A percentile compares a stretch with the other conserved stretches of the same genome.
These are phyloP conservation scores for Alternaria hordeiaustralica DNA, from an alignment of 2,329 filamentous ascomycete species.

Conservation along the genomic window DNA sequence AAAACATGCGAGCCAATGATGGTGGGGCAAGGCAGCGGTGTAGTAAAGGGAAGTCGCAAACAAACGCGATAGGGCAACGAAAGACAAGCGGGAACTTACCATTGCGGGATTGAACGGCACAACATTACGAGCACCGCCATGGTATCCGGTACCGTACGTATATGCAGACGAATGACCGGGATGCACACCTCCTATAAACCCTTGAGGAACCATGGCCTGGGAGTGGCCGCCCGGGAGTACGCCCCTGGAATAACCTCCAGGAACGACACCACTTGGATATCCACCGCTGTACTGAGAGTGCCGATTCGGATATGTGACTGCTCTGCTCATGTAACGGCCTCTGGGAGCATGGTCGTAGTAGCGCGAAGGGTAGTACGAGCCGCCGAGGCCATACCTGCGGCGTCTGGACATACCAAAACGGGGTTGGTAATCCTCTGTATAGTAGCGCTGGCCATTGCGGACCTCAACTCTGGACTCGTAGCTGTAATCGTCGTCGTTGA, in stretches of 20 bases:
- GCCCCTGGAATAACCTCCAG: slow-evolving; percentile 4
- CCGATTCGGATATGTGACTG: slow-evolving; percentile 9
- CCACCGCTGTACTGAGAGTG: slow-evolving; percentile 9
- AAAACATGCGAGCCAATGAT: slow-evolving; percentile 12
- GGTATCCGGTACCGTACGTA: slow-evolving; percentile 21
- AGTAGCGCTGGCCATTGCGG: slow-evolving; percentile 18
- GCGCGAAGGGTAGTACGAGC: slow-evolving; percentile 35
- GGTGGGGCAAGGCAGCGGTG: slow-evolving; percentile 19
- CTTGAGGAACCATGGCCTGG: slow-evolving; percentile 1
- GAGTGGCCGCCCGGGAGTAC: slow-evolving; percentile 6
- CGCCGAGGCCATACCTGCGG: slow-evolving; percentile 26
- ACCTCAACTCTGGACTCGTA: slow-evolving; percentile 24
- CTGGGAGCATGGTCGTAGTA: slow-evolving; percentile 32
- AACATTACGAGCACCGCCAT: slow-evolving; percentile 19
- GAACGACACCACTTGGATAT: not conserved
- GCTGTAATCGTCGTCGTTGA: slow-evolving; percentile 21
- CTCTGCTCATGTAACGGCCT: slow-evolving; percentile 11
- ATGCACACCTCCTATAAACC: not conserved
- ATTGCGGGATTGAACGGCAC: slow-evolving; percentile 28
- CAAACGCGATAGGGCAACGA: slow-evolving; percentile 9
- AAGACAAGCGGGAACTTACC: slow-evolving; percentile 32
- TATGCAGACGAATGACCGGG: slow-evolving; percentile 13
- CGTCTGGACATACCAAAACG: slow-evolving; percentile 24
- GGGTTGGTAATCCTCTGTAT: slow-evolving; percentile 13
- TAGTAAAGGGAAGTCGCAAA: slow-evolving; percentile 15